Evolutionary conservation across 2,329 filamentous ascomycete genomes (phyloP).

Genomic region (Aspergillus jensenii): DNA sequence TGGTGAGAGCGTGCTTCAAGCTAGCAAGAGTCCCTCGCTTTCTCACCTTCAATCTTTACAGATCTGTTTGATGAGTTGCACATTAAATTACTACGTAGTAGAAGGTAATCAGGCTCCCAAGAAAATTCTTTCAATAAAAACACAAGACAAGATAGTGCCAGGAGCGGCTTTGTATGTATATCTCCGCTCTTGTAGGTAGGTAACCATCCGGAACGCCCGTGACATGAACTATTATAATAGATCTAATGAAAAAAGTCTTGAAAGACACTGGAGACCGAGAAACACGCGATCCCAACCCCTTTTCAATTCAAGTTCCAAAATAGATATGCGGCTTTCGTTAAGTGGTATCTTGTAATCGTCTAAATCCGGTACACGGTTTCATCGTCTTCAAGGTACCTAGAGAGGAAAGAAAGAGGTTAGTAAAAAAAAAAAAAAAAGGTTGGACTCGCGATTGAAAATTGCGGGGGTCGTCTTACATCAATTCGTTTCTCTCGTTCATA

Average conservation of each 20-base stretch:
- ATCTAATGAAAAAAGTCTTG: neutral
- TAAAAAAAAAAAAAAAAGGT: neutral
- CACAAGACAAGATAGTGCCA: neutral
- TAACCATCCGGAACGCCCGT: neutral
- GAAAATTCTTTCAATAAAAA: neutral
- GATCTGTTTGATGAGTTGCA: neutral
- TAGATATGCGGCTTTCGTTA: constrained; percentile 1
- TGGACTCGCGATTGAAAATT: neutral
- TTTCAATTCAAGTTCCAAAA: neutral
- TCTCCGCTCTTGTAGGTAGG: neutral
- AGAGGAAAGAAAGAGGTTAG: constrained; percentile 3
- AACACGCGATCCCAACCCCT: neutral
- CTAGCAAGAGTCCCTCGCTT: neutral
- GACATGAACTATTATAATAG: neutral
- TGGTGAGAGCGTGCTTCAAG: neutral
- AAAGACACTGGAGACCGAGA: neutral
- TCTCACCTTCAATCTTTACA: neutral
- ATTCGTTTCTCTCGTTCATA: constrained; percentile 80
- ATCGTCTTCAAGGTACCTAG: constrained; percentile 50
- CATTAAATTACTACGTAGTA: too few species aligned
- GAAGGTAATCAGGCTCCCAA: too few species aligned
- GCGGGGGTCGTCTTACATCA: constrained; percentile 70
- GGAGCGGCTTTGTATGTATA: neutral
- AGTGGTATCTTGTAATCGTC: constrained; percentile 12
- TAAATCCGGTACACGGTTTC: constrained; percentile 71